These are phyloP conservation scores for Arabis alpina DNA, from an alignment of 345 rosid genomes.

Conservation along the genomic window DNA sequence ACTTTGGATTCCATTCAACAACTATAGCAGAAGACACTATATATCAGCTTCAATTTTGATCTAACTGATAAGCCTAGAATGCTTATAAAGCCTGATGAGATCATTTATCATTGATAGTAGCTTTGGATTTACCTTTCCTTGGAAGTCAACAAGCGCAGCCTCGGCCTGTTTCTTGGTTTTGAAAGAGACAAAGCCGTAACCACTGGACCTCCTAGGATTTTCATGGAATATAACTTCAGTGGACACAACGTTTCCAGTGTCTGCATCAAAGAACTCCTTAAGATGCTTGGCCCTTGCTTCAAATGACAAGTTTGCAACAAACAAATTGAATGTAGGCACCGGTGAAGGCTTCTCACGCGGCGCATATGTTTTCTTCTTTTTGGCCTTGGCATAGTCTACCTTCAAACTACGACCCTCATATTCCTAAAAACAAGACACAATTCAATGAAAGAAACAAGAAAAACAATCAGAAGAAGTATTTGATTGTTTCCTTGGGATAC, in stretches of 20 bases:
- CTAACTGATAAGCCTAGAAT: conserved; percentile 15
- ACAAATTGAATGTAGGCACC: conserved; percentile 62
- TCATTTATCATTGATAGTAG: neutral
- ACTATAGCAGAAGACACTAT: neutral
- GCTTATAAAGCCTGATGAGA: neutral
- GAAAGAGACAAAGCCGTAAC: conserved; percentile 84
- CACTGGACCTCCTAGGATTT: conserved; percentile 76
- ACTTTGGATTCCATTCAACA: neutral
- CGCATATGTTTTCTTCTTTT: conserved; percentile 54
- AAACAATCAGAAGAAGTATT: neutral
- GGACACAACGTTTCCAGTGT: conserved; percentile 57
- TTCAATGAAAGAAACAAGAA: conserved; percentile 11
- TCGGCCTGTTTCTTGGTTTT: conserved; percentile 78
- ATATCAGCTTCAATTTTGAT: conserved; percentile 1
- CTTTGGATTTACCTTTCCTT: conserved; percentile 65
- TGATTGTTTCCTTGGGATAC: too few relatives aligned
- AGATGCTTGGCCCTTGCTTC: conserved; percentile 71
- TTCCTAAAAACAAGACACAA: conserved; percentile 49
- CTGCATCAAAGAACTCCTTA: conserved; percentile 63
- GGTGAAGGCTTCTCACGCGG: conserved; percentile 48
- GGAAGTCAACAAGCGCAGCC: conserved; percentile 57
- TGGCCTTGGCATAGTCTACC: conserved; percentile 64
- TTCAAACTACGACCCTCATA: conserved; percentile 68
- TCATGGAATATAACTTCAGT: conserved; percentile 72
- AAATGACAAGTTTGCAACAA: conserved; percentile 68